Evolutionary conservation across 768 basidiomycete species (phyloP).

Genomic region (Suillus tomentosus): DNA sequence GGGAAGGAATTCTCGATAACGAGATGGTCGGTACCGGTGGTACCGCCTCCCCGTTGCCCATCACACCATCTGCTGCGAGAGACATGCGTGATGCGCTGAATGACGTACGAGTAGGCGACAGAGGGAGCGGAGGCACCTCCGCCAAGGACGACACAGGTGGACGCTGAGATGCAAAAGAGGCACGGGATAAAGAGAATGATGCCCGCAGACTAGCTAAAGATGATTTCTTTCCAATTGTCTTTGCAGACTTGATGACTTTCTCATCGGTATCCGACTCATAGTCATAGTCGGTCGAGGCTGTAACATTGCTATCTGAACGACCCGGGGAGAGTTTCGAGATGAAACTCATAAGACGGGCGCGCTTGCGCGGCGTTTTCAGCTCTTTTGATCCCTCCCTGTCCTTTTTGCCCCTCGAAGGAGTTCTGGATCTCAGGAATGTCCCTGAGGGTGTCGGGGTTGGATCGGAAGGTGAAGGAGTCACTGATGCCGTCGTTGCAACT

Average conservation of each 20-base stretch:
- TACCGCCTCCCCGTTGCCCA: constrained; percentile 4
- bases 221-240: constrained; percentile 30
- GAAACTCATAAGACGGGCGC: constrained; percentile 34
- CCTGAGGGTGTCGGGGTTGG: constrained; percentile 13
- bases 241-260: constrained; percentile 19
- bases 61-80: background rate
- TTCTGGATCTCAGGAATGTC: constrained; percentile 15
- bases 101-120: constrained; percentile 25
- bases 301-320: constrained; percentile 24
- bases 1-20: constrained; percentile 28
- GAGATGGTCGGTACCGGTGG: constrained; percentile 12
- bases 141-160: constrained; percentile 19
- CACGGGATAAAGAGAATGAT: constrained; percentile 32
- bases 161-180: constrained; percentile 32
- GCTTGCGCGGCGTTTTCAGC: constrained; percentile 31
- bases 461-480: constrained; percentile 22
- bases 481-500: constrained; percentile 33
- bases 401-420: constrained; percentile 22
- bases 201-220: constrained; percentile 33
- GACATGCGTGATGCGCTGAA: constrained; percentile 13
- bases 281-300: constrained; percentile 23
- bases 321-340: constrained; percentile 34
- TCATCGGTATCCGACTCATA: constrained; percentile 28
- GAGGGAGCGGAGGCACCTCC: constrained; percentile 30
- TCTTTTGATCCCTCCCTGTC: constrained; percentile 14